These are phyloP conservation scores for Syncephalis plumigaleata DNA, from an alignment of 371 early-diverging fungal species.

Conservation along the genomic window DNA sequence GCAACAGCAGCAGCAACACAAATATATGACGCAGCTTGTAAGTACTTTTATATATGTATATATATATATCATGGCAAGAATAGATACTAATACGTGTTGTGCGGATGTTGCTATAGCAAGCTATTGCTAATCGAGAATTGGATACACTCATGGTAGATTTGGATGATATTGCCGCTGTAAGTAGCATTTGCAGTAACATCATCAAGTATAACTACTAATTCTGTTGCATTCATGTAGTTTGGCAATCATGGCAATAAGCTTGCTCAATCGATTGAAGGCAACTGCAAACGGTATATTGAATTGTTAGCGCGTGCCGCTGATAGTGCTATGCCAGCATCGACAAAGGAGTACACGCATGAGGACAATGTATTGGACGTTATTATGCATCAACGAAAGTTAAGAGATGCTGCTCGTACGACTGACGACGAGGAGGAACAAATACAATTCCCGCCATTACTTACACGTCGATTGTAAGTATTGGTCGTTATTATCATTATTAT, in stretches of 20 bases:
- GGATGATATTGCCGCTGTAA: constrained; percentile 34
- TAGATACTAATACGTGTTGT: no score
- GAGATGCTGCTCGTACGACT: constrained; percentile 29
- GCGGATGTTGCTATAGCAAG: constrained; percentile 20
- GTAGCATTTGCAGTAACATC: no score
- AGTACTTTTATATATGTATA: no score
- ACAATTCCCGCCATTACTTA: constrained; percentile 62
- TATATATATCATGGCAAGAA: no score
- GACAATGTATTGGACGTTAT: constrained; percentile 81
- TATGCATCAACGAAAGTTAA: constrained; percentile 62
- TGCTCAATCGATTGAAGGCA: constrained; percentile 22
- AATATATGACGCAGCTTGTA: no score
- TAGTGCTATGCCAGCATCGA: constrained; percentile 42
- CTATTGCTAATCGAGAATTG: constrained; percentile 33
- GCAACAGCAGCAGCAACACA: no score
- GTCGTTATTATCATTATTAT: constrained; percentile 1
- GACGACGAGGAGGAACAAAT: constrained; percentile 21
- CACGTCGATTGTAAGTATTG: constrained; percentile 61
- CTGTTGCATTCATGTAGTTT: neutral
- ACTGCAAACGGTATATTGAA: constrained; percentile 71
- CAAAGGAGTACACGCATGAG: constrained; percentile 41
- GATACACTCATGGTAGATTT: constrained; percentile 32
- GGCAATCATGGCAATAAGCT: neutral
- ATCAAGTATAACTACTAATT: no score
- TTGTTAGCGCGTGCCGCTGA: constrained; percentile 64